Percentiles rank a stretch among this genome's conserved stretches.
phyloP scores from a whole-genome alignment of 495 filamentous ascomycete genomes.

The Annulohypoxylon moriforme region DNA sequence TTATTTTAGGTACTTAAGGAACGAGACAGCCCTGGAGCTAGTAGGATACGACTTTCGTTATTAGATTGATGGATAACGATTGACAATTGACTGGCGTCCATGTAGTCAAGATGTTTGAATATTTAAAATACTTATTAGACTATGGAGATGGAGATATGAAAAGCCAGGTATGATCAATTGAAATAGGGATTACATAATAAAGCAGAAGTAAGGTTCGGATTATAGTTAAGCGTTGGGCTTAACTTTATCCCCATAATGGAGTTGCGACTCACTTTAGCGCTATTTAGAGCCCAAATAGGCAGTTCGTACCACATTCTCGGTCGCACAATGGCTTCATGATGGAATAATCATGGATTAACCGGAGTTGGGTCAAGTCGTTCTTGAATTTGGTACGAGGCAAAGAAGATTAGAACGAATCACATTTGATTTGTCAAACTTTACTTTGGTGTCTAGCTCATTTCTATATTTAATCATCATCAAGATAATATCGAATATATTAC shows the following conservation, averaged over 20 bases:
- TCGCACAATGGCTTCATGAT: slow-evolving; percentile 9
- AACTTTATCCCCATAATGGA: background rate
- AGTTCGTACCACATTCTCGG: slow-evolving; percentile 17
- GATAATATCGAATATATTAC: slow-evolving; percentile 5
- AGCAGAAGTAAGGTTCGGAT: background rate
- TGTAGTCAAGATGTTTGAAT: background rate
- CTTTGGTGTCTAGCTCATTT: background rate
- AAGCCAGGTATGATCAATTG: too few relatives aligned
- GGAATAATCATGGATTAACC: slow-evolving; percentile 16
- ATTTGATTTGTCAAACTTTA: background rate
- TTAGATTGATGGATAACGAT: background rate
- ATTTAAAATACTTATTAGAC: background rate
- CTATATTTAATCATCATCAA: slow-evolving; percentile 2
- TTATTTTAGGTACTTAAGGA: background rate
- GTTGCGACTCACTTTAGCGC: background rate
- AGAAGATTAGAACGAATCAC: background rate
- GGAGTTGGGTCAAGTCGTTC: background rate
- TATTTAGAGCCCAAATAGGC: slow-evolving; percentile 12
- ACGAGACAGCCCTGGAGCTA: background rate
- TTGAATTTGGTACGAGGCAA: background rate
- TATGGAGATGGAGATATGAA: background rate
- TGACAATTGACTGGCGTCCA: background rate
- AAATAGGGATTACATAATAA: background rate
- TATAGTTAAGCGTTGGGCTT: background rate
- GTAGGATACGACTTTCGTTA: background rate